These are phyloP conservation scores for Piloderma croceum DNA, from an alignment of 768 basidiomycete species.

Conservation along the genomic window DNA sequence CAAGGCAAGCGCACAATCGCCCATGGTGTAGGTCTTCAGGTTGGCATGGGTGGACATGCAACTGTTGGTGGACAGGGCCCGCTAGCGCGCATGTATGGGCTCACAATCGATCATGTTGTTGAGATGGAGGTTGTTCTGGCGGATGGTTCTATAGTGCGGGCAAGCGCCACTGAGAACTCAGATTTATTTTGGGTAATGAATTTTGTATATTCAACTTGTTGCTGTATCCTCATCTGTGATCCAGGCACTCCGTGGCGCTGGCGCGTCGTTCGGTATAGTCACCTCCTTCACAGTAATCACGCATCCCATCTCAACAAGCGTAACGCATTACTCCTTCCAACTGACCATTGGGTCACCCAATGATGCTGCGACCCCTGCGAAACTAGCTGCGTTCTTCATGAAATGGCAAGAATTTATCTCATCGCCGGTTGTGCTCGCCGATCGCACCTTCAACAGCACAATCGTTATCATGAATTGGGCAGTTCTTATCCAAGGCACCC, in stretches of 20 bases:
- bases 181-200: slow-evolving; percentile 19
- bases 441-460: no score
- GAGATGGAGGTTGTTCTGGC: slow-evolving; percentile 21
- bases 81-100: slow-evolving; percentile 19
- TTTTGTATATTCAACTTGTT: neutral
- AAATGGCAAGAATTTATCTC: slow-evolving; percentile 11
- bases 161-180: slow-evolving; percentile 17
- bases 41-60: slow-evolving; percentile 23
- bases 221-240: neutral
- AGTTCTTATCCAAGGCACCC: no score
- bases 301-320: slow-evolving; percentile 16
- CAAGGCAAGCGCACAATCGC: slow-evolving; percentile 19
- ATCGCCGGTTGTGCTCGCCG: no score
- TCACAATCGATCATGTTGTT: slow-evolving; percentile 21
- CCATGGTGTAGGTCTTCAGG: slow-evolving; percentile 27
- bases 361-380: no score
- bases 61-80: slow-evolving; percentile 20
- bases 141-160: slow-evolving; percentile 16
- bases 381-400: slow-evolving; percentile 1
- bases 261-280: slow-evolving; percentile 26
- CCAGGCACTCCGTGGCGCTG: slow-evolving; percentile 25
- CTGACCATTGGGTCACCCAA: no score
- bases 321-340: slow-evolving; percentile 8
- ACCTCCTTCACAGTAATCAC: slow-evolving; percentile 23
- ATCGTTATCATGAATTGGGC: no score